Conservation (phyloP, 805 yeast species). For the Maudiozyma pseudohumilis region DNA sequence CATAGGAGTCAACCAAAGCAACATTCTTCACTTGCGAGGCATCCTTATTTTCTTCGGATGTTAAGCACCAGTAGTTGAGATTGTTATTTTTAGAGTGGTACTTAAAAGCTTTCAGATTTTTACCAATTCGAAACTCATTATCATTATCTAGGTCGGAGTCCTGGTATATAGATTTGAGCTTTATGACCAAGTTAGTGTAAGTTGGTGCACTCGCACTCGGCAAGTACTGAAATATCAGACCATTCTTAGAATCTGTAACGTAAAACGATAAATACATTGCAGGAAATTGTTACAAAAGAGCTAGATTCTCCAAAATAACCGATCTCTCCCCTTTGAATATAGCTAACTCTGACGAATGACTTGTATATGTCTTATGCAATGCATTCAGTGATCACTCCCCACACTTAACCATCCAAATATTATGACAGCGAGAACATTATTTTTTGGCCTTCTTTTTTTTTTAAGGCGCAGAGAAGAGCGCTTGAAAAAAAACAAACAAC, state of each 20-base stretch:
- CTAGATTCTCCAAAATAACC: no score
- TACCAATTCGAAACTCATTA: slow-evolving; percentile 8
- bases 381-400: no score
- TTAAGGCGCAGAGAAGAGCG: no score
- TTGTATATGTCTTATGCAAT: no score
- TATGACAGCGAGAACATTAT: no score
- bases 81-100: slow-evolving; percentile 16
- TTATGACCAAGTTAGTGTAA: slow-evolving; percentile 17
- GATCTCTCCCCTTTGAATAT: no score
- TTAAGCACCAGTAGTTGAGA: slow-evolving; percentile 21
- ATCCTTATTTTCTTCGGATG: slow-evolving; percentile 2
- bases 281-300: no score
- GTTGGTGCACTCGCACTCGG: slow-evolving; percentile 22
- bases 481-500: no score
- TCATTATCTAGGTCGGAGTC: background rate
- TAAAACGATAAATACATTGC: slow-evolving; percentile 25
- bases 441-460: no score
- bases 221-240: slow-evolving; percentile 22
- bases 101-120: slow-evolving; percentile 16
- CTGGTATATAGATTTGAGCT: slow-evolving; percentile 10
- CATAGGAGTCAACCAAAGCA: slow-evolving; percentile 39
- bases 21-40: slow-evolving; percentile 20
- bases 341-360: no score
- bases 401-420: no score
- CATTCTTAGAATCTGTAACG: slow-evolving; percentile 20